A percentile compares a stretch with the other conserved stretches of the same genome.
Conservation (phyloP, 2,329 filamentous ascomycete genomes). For the Hymenoscyphus fructigenus region DNA sequence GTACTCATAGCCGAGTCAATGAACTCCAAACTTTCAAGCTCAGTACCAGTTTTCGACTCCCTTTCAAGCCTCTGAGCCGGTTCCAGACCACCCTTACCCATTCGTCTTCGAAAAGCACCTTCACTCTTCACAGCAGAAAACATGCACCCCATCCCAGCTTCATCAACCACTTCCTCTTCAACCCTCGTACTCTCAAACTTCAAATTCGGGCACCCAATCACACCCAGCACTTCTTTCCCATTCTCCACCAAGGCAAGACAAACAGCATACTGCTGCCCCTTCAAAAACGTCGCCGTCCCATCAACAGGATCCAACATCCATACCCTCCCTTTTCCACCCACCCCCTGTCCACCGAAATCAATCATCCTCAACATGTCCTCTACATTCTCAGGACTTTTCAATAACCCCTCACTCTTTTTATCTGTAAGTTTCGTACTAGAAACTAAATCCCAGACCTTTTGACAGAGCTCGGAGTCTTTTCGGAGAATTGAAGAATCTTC, state of each 20-base stretch:
- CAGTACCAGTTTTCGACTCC: not conserved
- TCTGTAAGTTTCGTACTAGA: constrained; percentile 39
- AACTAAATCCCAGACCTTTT: constrained; percentile 57
- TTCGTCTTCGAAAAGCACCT: constrained; percentile 40
- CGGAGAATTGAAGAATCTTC: constrained; percentile 56
- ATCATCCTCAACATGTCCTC: constrained; percentile 62
- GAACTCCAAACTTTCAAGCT: constrained; percentile 41
- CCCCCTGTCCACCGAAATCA: constrained; percentile 52
- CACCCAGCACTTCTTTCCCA: constrained; percentile 56
- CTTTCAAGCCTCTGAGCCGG: constrained; percentile 36
- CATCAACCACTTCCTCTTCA: constrained; percentile 40
- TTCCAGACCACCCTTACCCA: constrained; percentile 38
- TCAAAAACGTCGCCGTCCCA: constrained; percentile 61
- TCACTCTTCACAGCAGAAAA: constrained; percentile 48
- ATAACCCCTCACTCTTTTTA: constrained; percentile 36
- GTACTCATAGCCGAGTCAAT: constrained; percentile 45
- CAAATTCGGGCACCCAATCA: constrained; percentile 63
- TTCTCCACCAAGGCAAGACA: constrained; percentile 58
- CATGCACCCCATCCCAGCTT: constrained; percentile 47
- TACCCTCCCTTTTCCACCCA: constrained; percentile 43
- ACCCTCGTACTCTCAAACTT: constrained; percentile 40
- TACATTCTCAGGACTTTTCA: constrained; percentile 44
- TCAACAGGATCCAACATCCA: constrained; percentile 68
- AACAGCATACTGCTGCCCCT: constrained; percentile 61
- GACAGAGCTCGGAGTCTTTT: constrained; percentile 45